Base-by-base conservation (phyloP, 2,329 filamentous ascomycete genomes). In the Sclerotinia borealis region DNA sequence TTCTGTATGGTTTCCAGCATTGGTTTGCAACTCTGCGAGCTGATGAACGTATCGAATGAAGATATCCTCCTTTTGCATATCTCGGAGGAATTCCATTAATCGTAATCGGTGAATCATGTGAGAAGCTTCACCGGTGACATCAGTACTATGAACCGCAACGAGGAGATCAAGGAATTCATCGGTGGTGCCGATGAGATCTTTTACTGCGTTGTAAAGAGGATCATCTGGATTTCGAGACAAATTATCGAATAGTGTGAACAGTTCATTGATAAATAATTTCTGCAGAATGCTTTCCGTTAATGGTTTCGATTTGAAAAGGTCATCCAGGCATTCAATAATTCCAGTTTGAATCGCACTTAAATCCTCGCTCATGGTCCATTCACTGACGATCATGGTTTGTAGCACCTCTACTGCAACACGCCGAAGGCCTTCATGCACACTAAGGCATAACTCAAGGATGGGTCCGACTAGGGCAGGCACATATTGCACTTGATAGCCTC, bases 401-500 rank as follows among this genome's bases (percentile, higher is more conserved):
- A 99, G 77, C 25, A 99, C 90, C 74, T 96, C 91, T 36, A 97
- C 92, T 0, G 93, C 95, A 76, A 96, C 95, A 67, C 86, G 86
- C 65, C 95, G 85, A 63, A 99, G 79, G 4, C 93, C 93, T 75
- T 96, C 92, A 69, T 99, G 95, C 4, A 98, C 92, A 73, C 93
- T 98, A 63, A 99, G 81, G 73, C 95, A 99, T 11, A 99, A 83
- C 76, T 96, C 92, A 29, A 98, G 90, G 58, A 98, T 95, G 0
- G 93, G 92, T 1, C 90, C 89, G 9, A 99, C 92, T 7, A 99
- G 82, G 15, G 90, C 88, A 7, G 96, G 95, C 36, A 99, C 95
- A 75, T 98, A 99, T 77, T 98, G 95, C 25, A 99, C 95, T 77
- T 99, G 95, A 73, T 97, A 99, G 1, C 95, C 95, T 64, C 95